Base-by-base conservation (phyloP, 192 early-diverging fungal genomes). In the Mortierella antarctica region DNA sequence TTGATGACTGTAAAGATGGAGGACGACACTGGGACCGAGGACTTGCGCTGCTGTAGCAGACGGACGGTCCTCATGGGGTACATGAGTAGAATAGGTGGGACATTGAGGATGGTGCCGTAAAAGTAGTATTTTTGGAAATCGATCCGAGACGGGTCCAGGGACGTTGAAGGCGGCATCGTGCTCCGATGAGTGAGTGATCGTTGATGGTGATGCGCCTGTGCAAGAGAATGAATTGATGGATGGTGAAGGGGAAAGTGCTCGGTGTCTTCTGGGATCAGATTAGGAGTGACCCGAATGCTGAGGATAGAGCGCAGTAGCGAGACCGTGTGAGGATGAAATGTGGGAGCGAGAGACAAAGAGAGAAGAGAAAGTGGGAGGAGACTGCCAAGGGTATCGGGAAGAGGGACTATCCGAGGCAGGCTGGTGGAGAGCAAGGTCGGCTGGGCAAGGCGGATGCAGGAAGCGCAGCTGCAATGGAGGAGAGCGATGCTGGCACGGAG, bases 11-110 rank as follows among this genome's bases (percentile, higher is more conserved):
- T 73, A 50, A 71, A 77, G 57, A 83, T 77, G 70, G 74, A 77
- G 39, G 74, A 75, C 21, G 82, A 83, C 47, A 83, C 82, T 15
- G 82, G 74, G 44, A 77, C 50, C 0, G 73, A 51, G 21, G 74
- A 73, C 42, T 71, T 71, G 40, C 74, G 65, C 31, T 83, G 82
- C 48, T 83, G 82, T 42, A 83, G 66, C 1, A 83, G 53, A 21
- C 82, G 74, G 9, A 83, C 82, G 4, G 82, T 83, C 39, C 82
- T 44, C 65, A 83, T 71, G 18, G 82, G 82, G 71, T 83, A 83
- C 66, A 83, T 73, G 61, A 73, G 47, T 13, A 73, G 57, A 56
- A 83, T 77, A 47, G 82, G 82, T 7, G 82, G 74, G 15, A 75
- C 67, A 69, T 83, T 83, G 52, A 83, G 73, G n/a, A 83, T 41